These are phyloP conservation scores for Juglanconis sp. DNA, from an alignment of 2,329 filamentous ascomycete species.

Conservation along the genomic window DNA sequence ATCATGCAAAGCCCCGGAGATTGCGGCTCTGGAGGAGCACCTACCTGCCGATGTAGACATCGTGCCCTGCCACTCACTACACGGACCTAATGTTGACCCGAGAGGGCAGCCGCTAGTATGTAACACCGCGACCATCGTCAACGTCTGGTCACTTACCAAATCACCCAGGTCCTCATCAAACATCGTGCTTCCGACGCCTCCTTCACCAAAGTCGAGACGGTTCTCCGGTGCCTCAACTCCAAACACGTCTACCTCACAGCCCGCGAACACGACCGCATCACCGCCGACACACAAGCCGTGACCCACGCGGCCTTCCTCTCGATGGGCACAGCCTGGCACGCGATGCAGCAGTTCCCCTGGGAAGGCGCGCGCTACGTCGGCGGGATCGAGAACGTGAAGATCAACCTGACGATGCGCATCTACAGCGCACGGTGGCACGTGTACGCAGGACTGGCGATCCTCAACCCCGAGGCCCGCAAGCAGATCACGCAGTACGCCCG, in stretches of 20 bases:
- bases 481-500: constrained; percentile 94
- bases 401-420: constrained; percentile 95
- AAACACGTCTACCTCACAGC: constrained; percentile 86
- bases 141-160: background rate
- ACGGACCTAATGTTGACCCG: constrained; percentile 86
- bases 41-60: constrained; percentile 88
- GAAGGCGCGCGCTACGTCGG: constrained; percentile 93
- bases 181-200: constrained; percentile 79
- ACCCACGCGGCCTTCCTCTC: constrained; percentile 95
- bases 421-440: constrained; percentile 99
- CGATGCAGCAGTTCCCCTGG: constrained; percentile 95
- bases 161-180: constrained; percentile 71
- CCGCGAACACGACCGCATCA: constrained; percentile 90
- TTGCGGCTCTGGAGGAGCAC: constrained; percentile 85
- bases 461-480: constrained; percentile 87
- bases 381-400: constrained; percentile 98
- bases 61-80: constrained; percentile 92
- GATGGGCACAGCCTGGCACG: constrained; percentile 98
- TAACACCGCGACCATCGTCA: background rate
- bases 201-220: constrained; percentile 73
- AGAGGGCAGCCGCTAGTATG: constrained; percentile 82
- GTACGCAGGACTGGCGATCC: constrained; percentile 92
- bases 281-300: constrained; percentile 95
- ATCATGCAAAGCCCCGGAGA: constrained; percentile 96
- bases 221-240: constrained; percentile 79